Conservation (phyloP, 2,329 filamentous ascomycete species). For the Colletotrichum sp. region DNA sequence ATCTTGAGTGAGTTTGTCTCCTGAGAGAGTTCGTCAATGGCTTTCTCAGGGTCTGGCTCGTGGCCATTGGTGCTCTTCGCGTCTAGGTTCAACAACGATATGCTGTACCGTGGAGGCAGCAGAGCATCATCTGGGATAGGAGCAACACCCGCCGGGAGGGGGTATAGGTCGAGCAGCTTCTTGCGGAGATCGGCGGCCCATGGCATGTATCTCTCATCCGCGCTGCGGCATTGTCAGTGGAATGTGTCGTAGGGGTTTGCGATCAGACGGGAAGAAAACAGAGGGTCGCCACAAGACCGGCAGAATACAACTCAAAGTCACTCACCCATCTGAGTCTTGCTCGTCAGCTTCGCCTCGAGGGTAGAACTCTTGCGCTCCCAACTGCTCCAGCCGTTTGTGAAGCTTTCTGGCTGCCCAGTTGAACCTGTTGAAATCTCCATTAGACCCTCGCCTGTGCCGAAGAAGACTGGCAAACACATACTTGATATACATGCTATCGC, state of each 20-base stretch:
- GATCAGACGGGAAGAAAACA: neutral
- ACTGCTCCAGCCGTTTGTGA: slow-evolving; percentile 80
- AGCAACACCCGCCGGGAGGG: slow-evolving; percentile 68
- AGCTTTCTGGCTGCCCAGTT: slow-evolving; percentile 94
- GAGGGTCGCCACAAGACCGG: neutral
- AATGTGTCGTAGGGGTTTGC: neutral
- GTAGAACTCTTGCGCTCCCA: slow-evolving; percentile 80
- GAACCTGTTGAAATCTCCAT: slow-evolving; percentile 58
- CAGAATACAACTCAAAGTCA: slow-evolving; percentile 18
- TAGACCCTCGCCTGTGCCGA: neutral
- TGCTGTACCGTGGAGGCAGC: slow-evolving; percentile 76
- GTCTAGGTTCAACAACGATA: slow-evolving; percentile 44
- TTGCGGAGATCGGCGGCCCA: slow-evolving; percentile 76
- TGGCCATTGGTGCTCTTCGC: neutral
- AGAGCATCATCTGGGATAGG: slow-evolving; percentile 78
- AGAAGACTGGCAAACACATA: slow-evolving; percentile 44
- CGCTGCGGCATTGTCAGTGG: slow-evolving; percentile 49
- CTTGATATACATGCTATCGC: slow-evolving; percentile 94
- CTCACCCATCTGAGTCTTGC: slow-evolving; percentile 88
- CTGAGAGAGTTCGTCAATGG: neutral
- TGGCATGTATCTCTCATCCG: slow-evolving; percentile 80
- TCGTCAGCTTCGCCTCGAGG: slow-evolving; percentile 89
- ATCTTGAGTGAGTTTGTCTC: neutral
- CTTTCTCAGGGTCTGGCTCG: neutral
- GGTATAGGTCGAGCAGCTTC: slow-evolving; percentile 69